Evolutionary conservation across 495 filamentous ascomycete genomes (phyloP).

Genomic region (Podospora tetraspora): DNA sequence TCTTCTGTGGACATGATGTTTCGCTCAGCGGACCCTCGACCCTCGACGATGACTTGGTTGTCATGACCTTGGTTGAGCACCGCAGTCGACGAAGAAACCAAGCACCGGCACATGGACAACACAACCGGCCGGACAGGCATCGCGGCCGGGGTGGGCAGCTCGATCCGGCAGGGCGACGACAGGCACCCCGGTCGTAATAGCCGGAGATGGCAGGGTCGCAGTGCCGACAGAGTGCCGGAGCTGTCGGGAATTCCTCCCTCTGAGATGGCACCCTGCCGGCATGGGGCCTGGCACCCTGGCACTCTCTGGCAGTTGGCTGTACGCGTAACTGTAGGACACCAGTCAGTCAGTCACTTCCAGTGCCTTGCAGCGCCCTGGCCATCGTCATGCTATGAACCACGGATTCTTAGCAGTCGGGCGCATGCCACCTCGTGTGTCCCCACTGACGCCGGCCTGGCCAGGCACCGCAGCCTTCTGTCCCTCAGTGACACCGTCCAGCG

Average conservation of each 20-base stretch:
- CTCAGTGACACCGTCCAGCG: too few species aligned
- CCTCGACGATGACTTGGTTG: conserved; percentile 4
- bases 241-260: neutral
- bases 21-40: neutral
- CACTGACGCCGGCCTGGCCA: conserved; percentile 6
- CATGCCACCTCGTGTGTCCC: neutral
- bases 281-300: neutral
- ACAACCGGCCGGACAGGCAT: conserved; percentile 5
- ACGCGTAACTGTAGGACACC: neutral
- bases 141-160: neutral
- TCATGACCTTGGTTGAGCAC: neutral
- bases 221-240: conserved; percentile 10
- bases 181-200: conserved; percentile 3
- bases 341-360: too few species aligned
- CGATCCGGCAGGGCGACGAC: neutral
- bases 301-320: neutral
- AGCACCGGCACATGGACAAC: neutral
- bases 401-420: conserved; percentile 1
- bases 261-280: neutral
- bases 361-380: neutral
- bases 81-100: conserved; percentile 2
- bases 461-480: neutral
- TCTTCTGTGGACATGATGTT: neutral
- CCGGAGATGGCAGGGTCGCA: conserved; percentile 1
- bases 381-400: conserved; percentile 4